Conservation (phyloP, 495 filamentous ascomycete genomes). For the Neurospora sp. region DNA sequence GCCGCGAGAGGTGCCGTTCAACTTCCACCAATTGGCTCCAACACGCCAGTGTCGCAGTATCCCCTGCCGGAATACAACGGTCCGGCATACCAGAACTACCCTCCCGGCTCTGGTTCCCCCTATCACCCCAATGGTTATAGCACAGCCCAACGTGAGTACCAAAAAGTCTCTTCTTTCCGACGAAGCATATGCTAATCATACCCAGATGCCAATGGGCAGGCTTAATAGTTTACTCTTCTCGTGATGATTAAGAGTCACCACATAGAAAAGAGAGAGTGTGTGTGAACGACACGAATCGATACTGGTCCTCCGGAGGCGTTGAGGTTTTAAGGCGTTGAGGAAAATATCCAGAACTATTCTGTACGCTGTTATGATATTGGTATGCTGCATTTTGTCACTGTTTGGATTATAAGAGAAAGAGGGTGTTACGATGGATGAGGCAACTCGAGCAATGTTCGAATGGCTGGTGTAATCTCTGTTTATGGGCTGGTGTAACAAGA, state of each 20-base stretch:
- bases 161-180: neutral
- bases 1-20: slow-evolving; percentile 34
- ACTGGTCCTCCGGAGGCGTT: neutral
- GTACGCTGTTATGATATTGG: neutral
- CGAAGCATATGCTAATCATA: neutral
- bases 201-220: neutral
- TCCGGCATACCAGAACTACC: slow-evolving; percentile 47
- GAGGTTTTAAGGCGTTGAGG: neutral
- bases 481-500: neutral
- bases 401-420: neutral
- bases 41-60: slow-evolving; percentile 50
- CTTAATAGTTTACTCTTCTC: neutral
- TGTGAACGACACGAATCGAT: neutral
- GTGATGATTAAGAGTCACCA: neutral
- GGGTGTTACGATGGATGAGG: neutral
- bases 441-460: neutral
- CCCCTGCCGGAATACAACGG: slow-evolving; percentile 55
- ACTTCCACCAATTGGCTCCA: slow-evolving; percentile 80
- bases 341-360: neutral
- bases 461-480: neutral
- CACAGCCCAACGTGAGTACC: slow-evolving; percentile 13
- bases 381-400: neutral
- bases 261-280: neutral
- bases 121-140: slow-evolving; percentile 12
- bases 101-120: slow-evolving; percentile 41